phyloP scores from a whole-genome alignment of 1,284 basidiomycete species.

The Grifola frondosa region DNA sequence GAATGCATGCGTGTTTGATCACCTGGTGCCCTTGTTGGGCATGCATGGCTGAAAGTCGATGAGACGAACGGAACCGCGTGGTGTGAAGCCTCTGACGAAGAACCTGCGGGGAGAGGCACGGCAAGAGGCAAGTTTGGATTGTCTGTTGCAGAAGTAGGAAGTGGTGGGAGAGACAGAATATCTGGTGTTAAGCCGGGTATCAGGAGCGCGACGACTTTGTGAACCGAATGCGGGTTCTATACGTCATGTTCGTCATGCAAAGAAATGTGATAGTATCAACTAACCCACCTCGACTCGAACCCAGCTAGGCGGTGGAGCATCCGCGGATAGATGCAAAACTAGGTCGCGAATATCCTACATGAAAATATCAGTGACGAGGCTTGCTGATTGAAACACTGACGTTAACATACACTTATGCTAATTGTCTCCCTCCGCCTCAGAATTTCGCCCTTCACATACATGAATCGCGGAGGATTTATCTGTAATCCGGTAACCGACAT shows the following conservation, averaged over 20 bases:
- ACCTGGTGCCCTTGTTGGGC: constrained; percentile 87
- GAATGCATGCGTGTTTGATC: constrained; percentile 83
- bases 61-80: constrained; percentile 69
- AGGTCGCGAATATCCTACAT: constrained; percentile 82
- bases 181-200: constrained; percentile 80
- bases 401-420: constrained; percentile 70
- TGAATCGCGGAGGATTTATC: constrained; percentile 69
- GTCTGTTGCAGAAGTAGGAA: constrained; percentile 58
- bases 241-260: constrained; percentile 1
- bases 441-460: constrained; percentile 78
- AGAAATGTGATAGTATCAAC: constrained; percentile 4
- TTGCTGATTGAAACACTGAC: too few relatives aligned
- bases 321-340: constrained; percentile 77
- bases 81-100: constrained; percentile 31
- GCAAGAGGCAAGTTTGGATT: constrained; percentile 68
- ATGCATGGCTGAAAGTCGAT: constrained; percentile 85
- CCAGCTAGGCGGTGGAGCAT: constrained; percentile 81
- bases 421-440: constrained; percentile 68
- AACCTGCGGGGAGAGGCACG: constrained; percentile 51
- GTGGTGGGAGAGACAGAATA: constrained; percentile 66
- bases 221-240: constrained; percentile 70
- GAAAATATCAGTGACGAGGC: background rate
- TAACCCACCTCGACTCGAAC: constrained; percentile 73
- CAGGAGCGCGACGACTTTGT: constrained; percentile 76
- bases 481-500: constrained; percentile 28